These are phyloP conservation scores for Penicillium palitans DNA, from an alignment of 2,329 filamentous ascomycete genomes.

Conservation along the genomic window DNA sequence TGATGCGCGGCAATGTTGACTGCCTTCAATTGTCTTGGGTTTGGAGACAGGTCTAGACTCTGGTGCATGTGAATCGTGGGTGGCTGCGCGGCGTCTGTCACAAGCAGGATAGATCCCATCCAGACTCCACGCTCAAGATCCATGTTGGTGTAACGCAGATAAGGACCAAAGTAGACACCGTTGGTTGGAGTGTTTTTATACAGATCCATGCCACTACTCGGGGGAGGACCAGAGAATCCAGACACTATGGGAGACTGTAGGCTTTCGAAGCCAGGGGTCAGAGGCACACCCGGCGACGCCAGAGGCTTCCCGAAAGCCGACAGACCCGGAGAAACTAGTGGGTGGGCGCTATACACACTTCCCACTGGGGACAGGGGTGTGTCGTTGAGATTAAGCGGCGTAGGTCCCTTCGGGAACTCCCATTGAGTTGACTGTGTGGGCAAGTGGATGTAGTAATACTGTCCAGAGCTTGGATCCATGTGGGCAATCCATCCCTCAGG, in stretches of 20 bases:
- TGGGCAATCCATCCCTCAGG: constrained; percentile 99
- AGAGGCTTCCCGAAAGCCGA: constrained; percentile 58
- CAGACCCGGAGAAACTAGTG: constrained; percentile 67
- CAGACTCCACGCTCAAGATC: constrained; percentile 86
- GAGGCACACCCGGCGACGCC: constrained; percentile 76
- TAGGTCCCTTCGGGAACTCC: constrained; percentile 97
- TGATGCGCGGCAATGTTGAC: constrained; percentile 85
- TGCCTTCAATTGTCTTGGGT: constrained; percentile 81
- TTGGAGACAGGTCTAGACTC: constrained; percentile 86
- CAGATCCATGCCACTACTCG: constrained; percentile 84
- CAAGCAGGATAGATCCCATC: constrained; percentile 89
- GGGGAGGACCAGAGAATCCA: constrained; percentile 88
- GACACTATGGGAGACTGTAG: constrained; percentile 70
- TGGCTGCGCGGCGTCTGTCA: constrained; percentile 87
- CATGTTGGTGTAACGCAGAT: constrained; percentile 96
- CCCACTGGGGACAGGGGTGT: constrained; percentile 79
- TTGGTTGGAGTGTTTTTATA: constrained; percentile 94
- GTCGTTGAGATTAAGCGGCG: constrained; percentile 79
- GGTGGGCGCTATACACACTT: constrained; percentile 70
- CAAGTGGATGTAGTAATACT: constrained; percentile 98
- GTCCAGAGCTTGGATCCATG: constrained; percentile 89
- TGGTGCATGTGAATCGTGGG: constrained; percentile 95
- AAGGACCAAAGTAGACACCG: constrained; percentile 96
- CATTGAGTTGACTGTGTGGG: constrained; percentile 95
- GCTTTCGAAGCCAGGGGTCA: constrained; percentile 82